Base-by-base conservation (phyloP, 2,329 filamentous ascomycete species). In the Paracamarosporium sp. region DNA sequence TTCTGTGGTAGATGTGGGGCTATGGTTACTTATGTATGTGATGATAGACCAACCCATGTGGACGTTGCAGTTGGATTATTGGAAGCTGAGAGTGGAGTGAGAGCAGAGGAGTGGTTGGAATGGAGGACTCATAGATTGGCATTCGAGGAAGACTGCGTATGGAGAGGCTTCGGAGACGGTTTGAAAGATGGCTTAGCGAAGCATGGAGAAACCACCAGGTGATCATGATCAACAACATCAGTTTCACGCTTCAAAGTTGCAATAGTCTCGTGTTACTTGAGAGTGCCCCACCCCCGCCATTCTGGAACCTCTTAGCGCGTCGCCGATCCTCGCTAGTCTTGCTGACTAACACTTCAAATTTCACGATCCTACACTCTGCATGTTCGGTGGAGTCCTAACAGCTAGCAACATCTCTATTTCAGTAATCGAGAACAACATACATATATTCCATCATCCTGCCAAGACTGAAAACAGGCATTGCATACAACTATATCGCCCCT, bases 1-100 rank as follows among this genome's bases (percentile, higher is more conserved):
- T 90, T 90, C 66, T 91, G 88, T 68, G 72, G 74, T 1, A 67
- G 53, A 0, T 91, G 89, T 66, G 88, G 88, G 1, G 88, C 89
- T 0, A 87, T 83, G 0, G 80, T 87, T 3, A 90, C 90, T 65
- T 90, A 85, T 83, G 82, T 85, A 64, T 82, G 82, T 52, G 74
- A 79, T 4, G 76, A 78, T 58, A 77, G 87, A 36, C 80, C 83
- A 0, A 27, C 24, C 12, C 68, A 90, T 17, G 79, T 90, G 15
- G 87, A 91, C 72, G 82, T 91, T 8, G 89, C 86, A 59, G 82
- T 84, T 8, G 88, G 88, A 0, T 64, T 90, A 36, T 68, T 90
- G 5, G 76, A 78, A 40, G 80, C 81, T 0, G 56, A 69, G 0
- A 80, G 82, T 28, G 53, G 86, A 0, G 81, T 82, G 0, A 79